Evolutionary conservation across 257 asterid species (phyloP).

Genomic region (Solanum chmielewskii): DNA sequence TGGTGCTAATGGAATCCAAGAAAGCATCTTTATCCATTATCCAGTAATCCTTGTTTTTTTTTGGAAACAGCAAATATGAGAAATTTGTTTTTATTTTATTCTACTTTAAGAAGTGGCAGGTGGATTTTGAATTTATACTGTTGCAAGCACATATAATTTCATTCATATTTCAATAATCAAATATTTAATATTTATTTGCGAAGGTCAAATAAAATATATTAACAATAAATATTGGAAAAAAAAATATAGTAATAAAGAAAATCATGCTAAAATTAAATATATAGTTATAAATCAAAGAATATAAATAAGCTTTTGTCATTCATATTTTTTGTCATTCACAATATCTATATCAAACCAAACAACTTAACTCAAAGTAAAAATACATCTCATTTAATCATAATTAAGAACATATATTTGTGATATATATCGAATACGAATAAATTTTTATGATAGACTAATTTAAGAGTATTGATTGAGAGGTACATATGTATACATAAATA

Average conservation of each 20-base stretch:
- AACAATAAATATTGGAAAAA: background rate
- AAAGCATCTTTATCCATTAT: conserved; percentile 4
- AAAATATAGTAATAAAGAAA: too few relatives aligned
- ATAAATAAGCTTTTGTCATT: background rate
- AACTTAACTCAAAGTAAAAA: background rate
- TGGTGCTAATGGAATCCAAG: background rate
- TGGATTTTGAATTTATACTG: background rate
- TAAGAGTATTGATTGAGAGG: background rate
- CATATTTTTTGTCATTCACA: background rate
- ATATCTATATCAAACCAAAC: background rate
- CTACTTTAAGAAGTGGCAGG: background rate
- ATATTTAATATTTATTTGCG: too few relatives aligned
- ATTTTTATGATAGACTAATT: background rate
- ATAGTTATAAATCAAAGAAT: background rate
- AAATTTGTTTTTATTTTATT: background rate
- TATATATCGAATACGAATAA: background rate
- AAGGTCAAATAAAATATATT: background rate
- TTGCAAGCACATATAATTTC: background rate
- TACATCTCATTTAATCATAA: background rate
- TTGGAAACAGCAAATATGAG: background rate
- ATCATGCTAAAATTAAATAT: background rate
- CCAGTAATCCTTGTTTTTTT: background rate
- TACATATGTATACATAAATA: too few relatives aligned
- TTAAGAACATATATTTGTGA: background rate
- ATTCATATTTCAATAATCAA: background rate